Conservation (phyloP, 495 filamentous ascomycete genomes). For the Annulohypoxylon nitens region DNA sequence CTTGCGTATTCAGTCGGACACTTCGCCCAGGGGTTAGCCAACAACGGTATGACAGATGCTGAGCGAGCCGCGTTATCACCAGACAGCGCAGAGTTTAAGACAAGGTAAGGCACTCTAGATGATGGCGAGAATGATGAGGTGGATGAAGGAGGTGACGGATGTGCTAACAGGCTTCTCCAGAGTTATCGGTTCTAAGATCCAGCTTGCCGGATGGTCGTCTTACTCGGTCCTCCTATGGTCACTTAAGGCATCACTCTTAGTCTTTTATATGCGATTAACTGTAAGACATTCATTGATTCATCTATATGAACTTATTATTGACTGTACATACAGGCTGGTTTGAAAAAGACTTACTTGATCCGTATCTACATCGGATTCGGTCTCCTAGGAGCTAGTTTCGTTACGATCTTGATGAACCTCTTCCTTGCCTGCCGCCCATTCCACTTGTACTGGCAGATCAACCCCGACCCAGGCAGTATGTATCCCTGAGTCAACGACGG, state of each 20-base stretch:
- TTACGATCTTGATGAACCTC: constrained; percentile 65
- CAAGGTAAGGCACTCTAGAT: constrained; percentile 41
- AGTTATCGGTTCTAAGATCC: constrained; percentile 70
- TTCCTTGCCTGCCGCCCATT: constrained; percentile 66
- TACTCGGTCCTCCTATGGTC: constrained; percentile 67
- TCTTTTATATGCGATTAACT: constrained; percentile 70
- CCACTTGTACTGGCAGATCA: constrained; percentile 65
- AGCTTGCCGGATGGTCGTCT: constrained; percentile 68
- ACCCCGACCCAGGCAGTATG: constrained; percentile 65
- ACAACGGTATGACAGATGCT: constrained; percentile 71
- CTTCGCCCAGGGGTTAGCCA: constrained; percentile 68
- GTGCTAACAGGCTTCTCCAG: constrained; percentile 48
- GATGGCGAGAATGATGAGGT: neutral
- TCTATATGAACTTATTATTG: constrained; percentile 19
- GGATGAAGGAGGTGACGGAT: neutral
- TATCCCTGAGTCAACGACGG: constrained; percentile 1
- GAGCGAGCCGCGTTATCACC: constrained; percentile 61
- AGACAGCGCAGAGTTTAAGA: constrained; percentile 61
- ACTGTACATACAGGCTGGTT: constrained; percentile 52
- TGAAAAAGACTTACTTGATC: constrained; percentile 58
- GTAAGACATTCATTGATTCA: constrained; percentile 52
- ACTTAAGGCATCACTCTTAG: constrained; percentile 67
- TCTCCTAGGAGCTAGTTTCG: constrained; percentile 62
- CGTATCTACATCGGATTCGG: constrained; percentile 67
- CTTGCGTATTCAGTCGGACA: constrained; percentile 56